Evolutionary conservation across 2,329 filamentous ascomycete species (phyloP).

Genomic region (Hypoxylon sp.): DNA sequence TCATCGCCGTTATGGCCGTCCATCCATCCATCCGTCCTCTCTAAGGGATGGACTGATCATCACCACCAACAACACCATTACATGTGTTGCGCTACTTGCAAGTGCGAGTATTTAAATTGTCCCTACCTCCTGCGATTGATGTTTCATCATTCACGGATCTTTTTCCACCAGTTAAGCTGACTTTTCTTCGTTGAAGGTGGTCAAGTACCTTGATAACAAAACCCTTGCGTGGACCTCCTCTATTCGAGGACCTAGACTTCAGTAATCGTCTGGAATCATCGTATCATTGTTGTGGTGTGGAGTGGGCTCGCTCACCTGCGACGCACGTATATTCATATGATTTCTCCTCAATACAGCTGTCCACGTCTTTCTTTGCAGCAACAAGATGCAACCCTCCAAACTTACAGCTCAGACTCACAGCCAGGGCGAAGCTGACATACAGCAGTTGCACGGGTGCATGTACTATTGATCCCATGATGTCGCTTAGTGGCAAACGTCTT

Average conservation of each 20-base stretch:
- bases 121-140: constrained; percentile 22
- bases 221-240: not conserved
- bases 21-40: not conserved
- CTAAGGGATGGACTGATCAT: constrained; percentile 35
- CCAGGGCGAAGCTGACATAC: constrained; percentile 34
- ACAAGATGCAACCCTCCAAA: constrained; percentile 29
- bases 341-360: constrained; percentile 29
- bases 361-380: constrained; percentile 26
- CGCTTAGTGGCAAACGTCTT: constrained; percentile 13
- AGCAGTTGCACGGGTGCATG: constrained; percentile 14
- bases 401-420: constrained; percentile 22
- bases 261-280: constrained; percentile 32
- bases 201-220: constrained; percentile 15
- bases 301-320: constrained; percentile 27
- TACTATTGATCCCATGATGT: constrained; percentile 34
- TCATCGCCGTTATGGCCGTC: not conserved
- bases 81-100: constrained; percentile 22
- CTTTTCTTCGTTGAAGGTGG: not conserved
- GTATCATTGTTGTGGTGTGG: constrained; percentile 36
- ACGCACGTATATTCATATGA: constrained; percentile 30
- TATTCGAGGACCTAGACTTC: constrained; percentile 21
- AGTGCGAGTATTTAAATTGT: constrained; percentile 33
- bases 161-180: constrained; percentile 12
- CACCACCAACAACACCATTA: constrained; percentile 21
- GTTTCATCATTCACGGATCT: constrained; percentile 13